Percentiles rank a stretch among this genome's conserved stretches.
These are phyloP conservation scores for Thyridium curvatum DNA, from an alignment of 2,329 filamentous ascomycete genomes.

Conservation along the genomic window DNA sequence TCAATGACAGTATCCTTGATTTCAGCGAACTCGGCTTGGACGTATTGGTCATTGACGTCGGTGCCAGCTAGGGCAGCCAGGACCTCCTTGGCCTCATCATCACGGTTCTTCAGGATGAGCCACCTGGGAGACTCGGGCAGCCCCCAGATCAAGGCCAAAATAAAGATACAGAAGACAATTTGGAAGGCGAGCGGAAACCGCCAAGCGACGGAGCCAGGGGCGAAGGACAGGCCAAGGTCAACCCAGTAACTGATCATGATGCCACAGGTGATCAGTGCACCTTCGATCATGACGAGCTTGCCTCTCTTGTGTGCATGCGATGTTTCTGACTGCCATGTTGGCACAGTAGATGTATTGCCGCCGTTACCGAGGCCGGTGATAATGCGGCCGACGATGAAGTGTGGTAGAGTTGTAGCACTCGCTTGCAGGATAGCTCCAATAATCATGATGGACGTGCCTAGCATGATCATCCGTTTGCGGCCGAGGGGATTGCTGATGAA, in stretches of 20 bases:
- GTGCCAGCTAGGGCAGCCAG: conserved; percentile 32
- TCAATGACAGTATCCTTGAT: conserved; percentile 64
- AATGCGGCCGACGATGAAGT: conserved; percentile 38
- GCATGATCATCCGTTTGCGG: conserved; percentile 31
- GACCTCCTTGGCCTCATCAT: conserved; percentile 35
- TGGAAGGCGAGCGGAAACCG: conserved; percentile 56
- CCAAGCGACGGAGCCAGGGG: conserved; percentile 44
- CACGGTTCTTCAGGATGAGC: conserved; percentile 35
- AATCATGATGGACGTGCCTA: conserved; percentile 33
- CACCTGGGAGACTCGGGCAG: conserved; percentile 46
- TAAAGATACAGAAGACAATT: conserved; percentile 52
- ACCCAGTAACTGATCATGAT: conserved; percentile 56
- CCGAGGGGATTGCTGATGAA: conserved; percentile 33
- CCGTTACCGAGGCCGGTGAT: conserved; percentile 37
- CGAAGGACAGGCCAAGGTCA: conserved; percentile 50
- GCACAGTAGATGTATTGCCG: conserved; percentile 36
- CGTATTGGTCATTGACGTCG: conserved; percentile 41
- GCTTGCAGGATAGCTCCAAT: conserved; percentile 34
- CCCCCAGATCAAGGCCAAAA: conserved; percentile 43
- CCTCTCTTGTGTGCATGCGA: conserved; percentile 51
- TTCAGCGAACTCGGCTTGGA: conserved; percentile 44
- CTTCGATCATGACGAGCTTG: conserved; percentile 56
- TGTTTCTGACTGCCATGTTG: conserved; percentile 56
- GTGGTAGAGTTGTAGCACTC: conserved; percentile 27
- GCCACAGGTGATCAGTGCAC: conserved; percentile 49